Percentiles rank a stretch among this genome's conserved stretches.
Evolutionary conservation across 176 grass and related monocot genomes (phyloP).

Genomic region (Aegilops tauschii): DNA sequence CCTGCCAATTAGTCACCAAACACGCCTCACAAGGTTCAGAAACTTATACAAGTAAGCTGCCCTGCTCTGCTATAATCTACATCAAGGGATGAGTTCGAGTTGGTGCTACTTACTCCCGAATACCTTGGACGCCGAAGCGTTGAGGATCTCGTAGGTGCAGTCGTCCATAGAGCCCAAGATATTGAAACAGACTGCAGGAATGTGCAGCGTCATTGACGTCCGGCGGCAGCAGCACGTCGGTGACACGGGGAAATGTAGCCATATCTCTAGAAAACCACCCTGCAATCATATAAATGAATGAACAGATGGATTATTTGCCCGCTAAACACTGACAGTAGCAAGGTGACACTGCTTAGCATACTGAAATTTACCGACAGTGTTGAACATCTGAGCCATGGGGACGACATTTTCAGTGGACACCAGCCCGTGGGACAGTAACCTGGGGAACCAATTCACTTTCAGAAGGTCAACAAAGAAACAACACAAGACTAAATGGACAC

Average conservation of each 20-base stretch:
- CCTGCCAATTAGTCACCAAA: too few species aligned
- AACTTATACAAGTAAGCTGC: background rate
- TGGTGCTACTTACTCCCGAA: slow-evolving; percentile 54
- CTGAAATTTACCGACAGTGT: too few species aligned
- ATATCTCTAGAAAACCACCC: slow-evolving; percentile 87
- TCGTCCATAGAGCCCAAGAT: slow-evolving; percentile 51
- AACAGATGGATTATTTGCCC: background rate
- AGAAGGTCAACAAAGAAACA: too few species aligned
- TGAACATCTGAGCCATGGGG: too few species aligned
- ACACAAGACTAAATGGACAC: too few species aligned
- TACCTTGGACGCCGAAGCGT: slow-evolving; percentile 47
- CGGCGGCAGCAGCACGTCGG: slow-evolving; percentile 45
- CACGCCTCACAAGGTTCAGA: background rate
- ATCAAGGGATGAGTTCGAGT: background rate
- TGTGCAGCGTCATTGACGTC: slow-evolving; percentile 19
- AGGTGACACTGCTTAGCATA: too few species aligned
- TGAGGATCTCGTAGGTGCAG: slow-evolving; percentile 58
- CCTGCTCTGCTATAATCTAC: background rate
- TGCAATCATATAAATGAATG: slow-evolving; percentile 7
- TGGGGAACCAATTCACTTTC: too few species aligned
- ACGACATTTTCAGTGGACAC: too few species aligned
- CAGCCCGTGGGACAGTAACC: too few species aligned
- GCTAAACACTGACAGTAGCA: slow-evolving; percentile 25
- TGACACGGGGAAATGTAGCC: slow-evolving; percentile 44
- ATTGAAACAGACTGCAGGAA: slow-evolving; percentile 76